phyloP scores from a whole-genome alignment of 257 asterid species.

The Solanum bulbocastanum region DNA sequence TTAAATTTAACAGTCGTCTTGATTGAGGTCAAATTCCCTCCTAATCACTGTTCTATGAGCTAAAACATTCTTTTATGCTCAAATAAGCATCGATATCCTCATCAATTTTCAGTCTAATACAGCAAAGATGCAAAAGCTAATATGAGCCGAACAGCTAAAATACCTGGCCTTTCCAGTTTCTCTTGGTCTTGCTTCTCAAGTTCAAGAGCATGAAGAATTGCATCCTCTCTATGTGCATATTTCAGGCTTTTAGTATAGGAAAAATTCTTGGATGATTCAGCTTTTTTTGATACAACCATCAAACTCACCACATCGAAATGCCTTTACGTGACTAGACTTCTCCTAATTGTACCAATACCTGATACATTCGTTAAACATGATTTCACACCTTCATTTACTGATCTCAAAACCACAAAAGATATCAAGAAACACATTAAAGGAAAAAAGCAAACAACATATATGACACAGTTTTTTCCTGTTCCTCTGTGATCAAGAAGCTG shows the following conservation, averaged over 20 bases:
- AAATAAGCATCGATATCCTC: background rate
- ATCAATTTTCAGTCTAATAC: background rate
- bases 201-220: constrained; percentile 16
- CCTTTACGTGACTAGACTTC: constrained; percentile 17
- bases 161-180: constrained; percentile 28
- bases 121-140: background rate
- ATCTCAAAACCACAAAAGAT: background rate
- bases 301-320: constrained; percentile 23
- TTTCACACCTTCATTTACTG: background rate
- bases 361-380: background rate
- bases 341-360: constrained; percentile 35
- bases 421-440: background rate
- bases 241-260: background rate
- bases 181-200: constrained; percentile 20
- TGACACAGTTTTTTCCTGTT: background rate
- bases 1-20: background rate
- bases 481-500: background rate
- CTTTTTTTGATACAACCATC: constrained; percentile 16
- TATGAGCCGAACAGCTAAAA: background rate
- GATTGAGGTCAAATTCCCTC: background rate
- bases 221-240: constrained; percentile 11
- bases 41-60: background rate
- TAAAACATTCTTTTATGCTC: background rate
- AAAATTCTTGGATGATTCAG: constrained; percentile 4
- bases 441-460: background rate